phyloP scores from a whole-genome alignment of 352 stramenopile genomes.

The Globisporangium orthogonon region DNA sequence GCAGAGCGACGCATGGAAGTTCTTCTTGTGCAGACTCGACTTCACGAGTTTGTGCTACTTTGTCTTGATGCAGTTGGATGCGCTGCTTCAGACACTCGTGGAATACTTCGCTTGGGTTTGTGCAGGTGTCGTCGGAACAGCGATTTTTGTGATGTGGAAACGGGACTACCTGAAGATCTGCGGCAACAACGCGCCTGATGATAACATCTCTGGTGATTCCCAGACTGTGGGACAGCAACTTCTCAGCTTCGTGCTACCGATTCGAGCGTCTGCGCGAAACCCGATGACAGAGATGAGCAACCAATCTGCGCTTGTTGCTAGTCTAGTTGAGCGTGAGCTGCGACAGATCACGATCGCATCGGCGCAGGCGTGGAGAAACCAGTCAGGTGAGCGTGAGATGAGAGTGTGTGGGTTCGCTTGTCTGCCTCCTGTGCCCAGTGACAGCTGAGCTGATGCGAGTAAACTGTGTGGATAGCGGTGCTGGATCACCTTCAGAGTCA shows the following conservation, averaged over 20 bases:
- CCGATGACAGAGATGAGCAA: constrained; percentile 1
- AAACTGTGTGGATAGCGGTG: not conserved
- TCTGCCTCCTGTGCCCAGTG: not conserved
- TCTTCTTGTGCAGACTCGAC: constrained; percentile 41
- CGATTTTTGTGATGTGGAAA: constrained; percentile 36
- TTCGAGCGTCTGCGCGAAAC: not conserved
- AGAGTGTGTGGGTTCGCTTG: not conserved
- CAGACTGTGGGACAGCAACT: constrained; percentile 5
- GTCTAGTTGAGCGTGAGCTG: not conserved
- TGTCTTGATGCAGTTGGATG: constrained; percentile 24
- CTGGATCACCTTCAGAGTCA: constrained; percentile 1
- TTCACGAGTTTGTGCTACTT: constrained; percentile 32
- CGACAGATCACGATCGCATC: constrained; percentile 1
- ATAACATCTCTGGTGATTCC: not conserved
- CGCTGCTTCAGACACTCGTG: constrained; percentile 25
- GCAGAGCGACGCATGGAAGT: constrained; percentile 19
- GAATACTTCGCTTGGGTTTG: constrained; percentile 35
- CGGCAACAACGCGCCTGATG: not conserved
- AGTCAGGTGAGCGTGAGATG: constrained; percentile 1
- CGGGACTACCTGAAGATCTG: constrained; percentile 19
- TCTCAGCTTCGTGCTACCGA: constrained; percentile 6
- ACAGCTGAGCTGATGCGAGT: not conserved
- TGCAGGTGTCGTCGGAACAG: constrained; percentile 25
- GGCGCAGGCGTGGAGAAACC: constrained; percentile 2
- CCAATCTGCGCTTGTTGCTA: constrained; percentile 1